phyloP scores from a whole-genome alignment of 495 filamentous ascomycete genomes.

The Bombardia bombarda region DNA sequence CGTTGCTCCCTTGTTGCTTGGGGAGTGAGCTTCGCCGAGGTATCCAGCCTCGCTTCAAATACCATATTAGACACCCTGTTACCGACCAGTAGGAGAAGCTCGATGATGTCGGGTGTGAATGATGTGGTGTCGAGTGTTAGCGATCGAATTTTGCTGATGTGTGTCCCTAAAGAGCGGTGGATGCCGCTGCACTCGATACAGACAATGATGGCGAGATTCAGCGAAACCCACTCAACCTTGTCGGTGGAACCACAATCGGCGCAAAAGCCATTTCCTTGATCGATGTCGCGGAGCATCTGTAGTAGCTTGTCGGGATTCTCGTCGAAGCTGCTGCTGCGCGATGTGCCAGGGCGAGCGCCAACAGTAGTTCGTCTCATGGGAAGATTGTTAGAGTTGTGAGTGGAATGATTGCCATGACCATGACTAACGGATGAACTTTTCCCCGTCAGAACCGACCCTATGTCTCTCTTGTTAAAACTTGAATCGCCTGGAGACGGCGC shows the following conservation, averaged over 20 bases:
- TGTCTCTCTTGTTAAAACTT: conserved; percentile 61
- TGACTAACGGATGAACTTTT: conserved; percentile 74
- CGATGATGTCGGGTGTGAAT: conserved; percentile 92
- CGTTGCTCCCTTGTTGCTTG: conserved; percentile 81
- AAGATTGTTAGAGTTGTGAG: conserved; percentile 43
- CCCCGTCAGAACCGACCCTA: conserved; percentile 87
- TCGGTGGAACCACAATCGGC: conserved; percentile 87
- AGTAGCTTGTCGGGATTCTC: conserved; percentile 72
- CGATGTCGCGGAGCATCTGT: conserved; percentile 78
- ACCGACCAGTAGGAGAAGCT: conserved; percentile 85
- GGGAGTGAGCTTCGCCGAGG: conserved; percentile 57
- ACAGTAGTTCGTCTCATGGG: conserved; percentile 78
- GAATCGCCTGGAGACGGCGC: conserved; percentile 38
- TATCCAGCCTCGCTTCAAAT: conserved; percentile 83
- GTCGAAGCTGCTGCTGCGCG: conserved; percentile 65
- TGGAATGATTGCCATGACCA: conserved; percentile 45
- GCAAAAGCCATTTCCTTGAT: conserved; percentile 90
- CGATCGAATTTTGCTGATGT: conserved; percentile 95
- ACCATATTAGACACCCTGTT: conserved; percentile 95
- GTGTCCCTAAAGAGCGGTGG: conserved; percentile 91
- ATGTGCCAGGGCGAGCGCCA: conserved; percentile 67
- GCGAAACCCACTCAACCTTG: conserved; percentile 97
- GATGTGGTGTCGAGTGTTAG: conserved; percentile 91
- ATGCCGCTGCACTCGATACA: conserved; percentile 99
- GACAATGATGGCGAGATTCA: conserved; percentile 91